Evolutionary conservation across 202 grass and related monocot genomes (phyloP).

Genomic region (Setaria viridis): DNA sequence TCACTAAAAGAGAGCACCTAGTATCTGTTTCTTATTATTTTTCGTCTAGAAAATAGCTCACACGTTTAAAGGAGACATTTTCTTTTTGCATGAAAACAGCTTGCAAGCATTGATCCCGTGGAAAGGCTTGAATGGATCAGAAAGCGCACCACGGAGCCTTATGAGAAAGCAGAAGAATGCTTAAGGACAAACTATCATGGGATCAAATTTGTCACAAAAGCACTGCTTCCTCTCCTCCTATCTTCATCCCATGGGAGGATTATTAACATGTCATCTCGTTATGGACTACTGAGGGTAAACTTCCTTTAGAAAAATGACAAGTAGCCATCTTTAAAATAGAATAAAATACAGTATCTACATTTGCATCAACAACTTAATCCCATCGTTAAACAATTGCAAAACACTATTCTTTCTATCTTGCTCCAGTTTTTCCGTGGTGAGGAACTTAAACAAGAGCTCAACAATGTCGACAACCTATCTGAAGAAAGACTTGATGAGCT

Average conservation of each 20-base stretch:
- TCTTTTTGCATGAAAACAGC: not conserved
- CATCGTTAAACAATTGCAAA: too few relatives aligned
- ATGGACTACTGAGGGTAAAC: constrained; percentile 44
- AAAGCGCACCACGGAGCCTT: constrained; percentile 29
- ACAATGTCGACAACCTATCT: constrained; percentile 21
- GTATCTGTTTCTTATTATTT: not conserved
- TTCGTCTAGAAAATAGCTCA: not conserved
- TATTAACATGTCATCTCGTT: constrained; percentile 49
- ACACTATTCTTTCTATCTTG: not conserved
- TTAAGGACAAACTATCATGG: constrained; percentile 53
- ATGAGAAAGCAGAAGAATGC: constrained; percentile 49
- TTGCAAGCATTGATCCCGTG: too few relatives aligned
- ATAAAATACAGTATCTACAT: too few relatives aligned
- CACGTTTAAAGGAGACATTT: not conserved
- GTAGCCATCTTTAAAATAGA: not conserved
- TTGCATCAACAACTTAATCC: too few relatives aligned
- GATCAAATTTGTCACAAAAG: constrained; percentile 36
- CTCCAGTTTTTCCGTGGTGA: constrained; percentile 36
- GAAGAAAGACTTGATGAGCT: constrained; percentile 49
- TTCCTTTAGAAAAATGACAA: not conserved
- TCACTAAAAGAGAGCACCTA: not conserved
- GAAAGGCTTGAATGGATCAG: not conserved
- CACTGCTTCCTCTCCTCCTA: constrained; percentile 51
- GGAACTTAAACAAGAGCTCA: constrained; percentile 35
- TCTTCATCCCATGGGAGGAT: constrained; percentile 48